Conservation (phyloP, 805 yeast species). For the Saccharomycopsis lassenensis region DNA sequence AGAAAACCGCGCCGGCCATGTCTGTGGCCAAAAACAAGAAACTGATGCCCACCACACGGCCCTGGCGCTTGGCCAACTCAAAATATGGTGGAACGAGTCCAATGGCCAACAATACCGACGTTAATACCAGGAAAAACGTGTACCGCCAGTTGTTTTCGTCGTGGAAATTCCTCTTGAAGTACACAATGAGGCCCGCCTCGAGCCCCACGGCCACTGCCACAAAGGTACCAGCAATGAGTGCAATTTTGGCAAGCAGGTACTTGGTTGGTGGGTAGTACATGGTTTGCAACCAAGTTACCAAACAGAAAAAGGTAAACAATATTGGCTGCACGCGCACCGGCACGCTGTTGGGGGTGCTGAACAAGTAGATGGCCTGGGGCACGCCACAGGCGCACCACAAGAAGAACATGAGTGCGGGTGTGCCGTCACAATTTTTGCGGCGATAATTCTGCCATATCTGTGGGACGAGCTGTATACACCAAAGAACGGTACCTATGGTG, state of each 20-base stretch:
- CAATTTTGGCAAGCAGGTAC: constrained; percentile 27
- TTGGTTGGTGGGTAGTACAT: constrained; percentile 63
- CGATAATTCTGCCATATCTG: constrained; percentile 68
- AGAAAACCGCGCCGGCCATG: constrained; percentile 71
- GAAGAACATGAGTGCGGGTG: constrained; percentile 82
- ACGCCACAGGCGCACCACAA: constrained; percentile 72
- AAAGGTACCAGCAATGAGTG: constrained; percentile 28
- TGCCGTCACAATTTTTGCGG: constrained; percentile 71
- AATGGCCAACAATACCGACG: constrained; percentile 59
- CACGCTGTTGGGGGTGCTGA: constrained; percentile 56
- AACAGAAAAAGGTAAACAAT: constrained; percentile 60
- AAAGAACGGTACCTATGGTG: constrained; percentile 79
- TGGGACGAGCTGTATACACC: constrained; percentile 89
- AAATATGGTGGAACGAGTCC: constrained; percentile 87
- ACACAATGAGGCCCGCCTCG: constrained; percentile 62
- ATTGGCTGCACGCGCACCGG: constrained; percentile 86
- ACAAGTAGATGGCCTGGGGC: constrained; percentile 80
- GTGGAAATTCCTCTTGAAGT: constrained; percentile 41
- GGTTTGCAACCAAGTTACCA: constrained; percentile 56
- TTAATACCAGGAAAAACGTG: constrained; percentile 67
- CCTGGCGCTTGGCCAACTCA: constrained; percentile 69
- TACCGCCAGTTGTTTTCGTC: constrained; percentile 62
- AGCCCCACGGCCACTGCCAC: constrained; percentile 39
- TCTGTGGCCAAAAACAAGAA: constrained; percentile 70
- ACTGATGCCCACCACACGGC: constrained; percentile 83